Base-by-base conservation (phyloP, 352 stramenopile species). In the Thraustochytrium sp. region DNA sequence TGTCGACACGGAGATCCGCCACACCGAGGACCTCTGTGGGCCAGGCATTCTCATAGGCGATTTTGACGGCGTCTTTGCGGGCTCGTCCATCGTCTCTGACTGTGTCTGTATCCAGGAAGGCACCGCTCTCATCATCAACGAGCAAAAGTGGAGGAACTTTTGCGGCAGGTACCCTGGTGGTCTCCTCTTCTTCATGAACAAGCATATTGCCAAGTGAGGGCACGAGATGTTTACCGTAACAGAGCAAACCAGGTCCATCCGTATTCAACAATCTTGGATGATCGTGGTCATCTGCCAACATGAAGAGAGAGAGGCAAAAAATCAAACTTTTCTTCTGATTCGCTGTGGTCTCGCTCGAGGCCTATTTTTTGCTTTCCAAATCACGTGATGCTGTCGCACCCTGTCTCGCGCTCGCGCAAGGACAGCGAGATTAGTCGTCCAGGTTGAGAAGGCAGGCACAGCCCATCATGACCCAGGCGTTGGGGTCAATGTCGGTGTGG, bases 401-500 rank as follows among this genome's bases (percentile, higher is more conserved):
- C n/a, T n/a, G n/a, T n/a, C n/a, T n/a, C n/a, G n/a, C n/a, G n/a
- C n/a, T n/a, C n/a, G n/a, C n/a, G n/a, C n/a, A 18, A 65, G 26
- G 26, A 31, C 13, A 65, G 21, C 26, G 34, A 44, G 16, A 1
- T 62, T 89, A 93, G 18, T 94, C 96, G 87, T 98, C 94, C 13
- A 96, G 88, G 91, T 97, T 97, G 82, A 93, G 97, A 26, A 98
- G 90, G 90, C 97, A 95, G 4, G 94, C 94, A 55, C 93, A 96
- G 49, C 94, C 93, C 16, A 93, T 89, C n/a, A 94, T 89, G 85
- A 98, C 95, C 93, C 93, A 98, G 87, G 96, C 91, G 86, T 97
- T 90, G 0, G 85, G 40, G 44, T 88, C 88, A 85, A 93, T 90
- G 73, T 94, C 88, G 0, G 91, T 96, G 0, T 92, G 92, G 23